A percentile compares a stretch with the other conserved stretches of the same genome.
Conservation (phyloP, 495 filamentous ascomycete genomes). For the Neurospora sp. region DNA sequence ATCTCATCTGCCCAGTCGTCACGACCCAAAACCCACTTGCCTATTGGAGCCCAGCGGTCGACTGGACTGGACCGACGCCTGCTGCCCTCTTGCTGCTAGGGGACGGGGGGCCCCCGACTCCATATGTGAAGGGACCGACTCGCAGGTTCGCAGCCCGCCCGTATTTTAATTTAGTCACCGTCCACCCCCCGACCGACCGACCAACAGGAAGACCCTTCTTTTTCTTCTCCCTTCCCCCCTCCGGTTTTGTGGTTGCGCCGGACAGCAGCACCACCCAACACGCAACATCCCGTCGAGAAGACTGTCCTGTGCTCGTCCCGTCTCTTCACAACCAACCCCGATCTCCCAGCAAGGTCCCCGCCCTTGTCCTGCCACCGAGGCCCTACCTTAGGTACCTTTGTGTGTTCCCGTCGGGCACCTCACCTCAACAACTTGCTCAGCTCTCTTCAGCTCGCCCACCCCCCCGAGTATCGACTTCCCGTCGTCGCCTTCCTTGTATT, state of each 20-base stretch:
- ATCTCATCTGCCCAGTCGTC: constrained; percentile 1
- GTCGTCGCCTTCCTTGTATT: neutral
- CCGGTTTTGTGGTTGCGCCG: constrained; percentile 7
- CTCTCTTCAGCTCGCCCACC: neutral
- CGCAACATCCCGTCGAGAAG: constrained; percentile 1
- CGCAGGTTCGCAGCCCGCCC: constrained; percentile 2
- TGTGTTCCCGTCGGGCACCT: neutral
- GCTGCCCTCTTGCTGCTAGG: neutral
- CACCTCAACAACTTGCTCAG: neutral
- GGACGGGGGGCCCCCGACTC: neutral
- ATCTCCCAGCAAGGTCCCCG: neutral
- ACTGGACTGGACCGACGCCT: neutral
- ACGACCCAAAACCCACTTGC: neutral
- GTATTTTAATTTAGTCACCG: constrained; percentile 16
- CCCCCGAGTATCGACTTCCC: neutral
- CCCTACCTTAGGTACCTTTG: neutral
- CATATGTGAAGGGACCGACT: neutral
- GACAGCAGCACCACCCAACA: constrained; percentile 3
- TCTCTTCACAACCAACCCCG: neutral
- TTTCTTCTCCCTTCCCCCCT: constrained; percentile 2
- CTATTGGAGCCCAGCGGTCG: neutral
- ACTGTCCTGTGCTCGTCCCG: neutral
- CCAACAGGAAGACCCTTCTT: constrained; percentile 1
- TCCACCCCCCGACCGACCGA: neutral
- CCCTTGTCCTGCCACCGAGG: neutral